Base-by-base conservation (phyloP, 768 basidiomycete species). In the Hortiboletus flavorubellus region DNA sequence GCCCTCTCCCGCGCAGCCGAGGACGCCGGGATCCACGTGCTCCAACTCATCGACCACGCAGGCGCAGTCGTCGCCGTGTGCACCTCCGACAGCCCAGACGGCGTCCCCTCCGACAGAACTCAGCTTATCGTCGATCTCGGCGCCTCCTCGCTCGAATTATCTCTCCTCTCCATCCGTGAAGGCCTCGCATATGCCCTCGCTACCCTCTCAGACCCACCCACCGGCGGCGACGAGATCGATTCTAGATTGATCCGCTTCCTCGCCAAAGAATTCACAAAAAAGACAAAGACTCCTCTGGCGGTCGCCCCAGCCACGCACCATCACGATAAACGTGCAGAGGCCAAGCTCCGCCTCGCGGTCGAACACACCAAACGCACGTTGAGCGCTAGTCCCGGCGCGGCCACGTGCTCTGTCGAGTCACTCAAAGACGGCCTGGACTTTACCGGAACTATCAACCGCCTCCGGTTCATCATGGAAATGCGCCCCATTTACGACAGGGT, bases 361-460 rank as follows among this genome's bases (percentile, higher is more conserved):
- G 94, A 98, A 68, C 89, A 93, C 69, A 96, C 93, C 30, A 99
- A 98, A 75, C 85, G 94, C 60, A 93, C 93, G 0, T 79, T 98
- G 60, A 87, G 85, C 49, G 95, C 96, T 0, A 88, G 87, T 5
- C 81, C 87, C 3, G 88, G 89, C 14, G 91, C 93, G 1, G 94
- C 93, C 2, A 90, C 91, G 1, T 92, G 93, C 73, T 89, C 90
- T 15, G 90, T 99, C 60, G 94, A 97, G 73, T 91, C 89, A 0
- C 80, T 99, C 62, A 96, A 95, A 71, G 94, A 96, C 54, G 96
- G 95, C 1, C 68, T 91, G 37, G 96, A 99, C 72, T 93, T 87
- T 67, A 93, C 90, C 4, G 87, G 85, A 8, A 78, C 82, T 10
- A 79, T 85, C 66, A 83, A 80, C 56, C 74, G 79, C 9, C 70